These are phyloP conservation scores for Termitomyces sp. DNA, from an alignment of 768 basidiomycete species.

Conservation along the genomic window DNA sequence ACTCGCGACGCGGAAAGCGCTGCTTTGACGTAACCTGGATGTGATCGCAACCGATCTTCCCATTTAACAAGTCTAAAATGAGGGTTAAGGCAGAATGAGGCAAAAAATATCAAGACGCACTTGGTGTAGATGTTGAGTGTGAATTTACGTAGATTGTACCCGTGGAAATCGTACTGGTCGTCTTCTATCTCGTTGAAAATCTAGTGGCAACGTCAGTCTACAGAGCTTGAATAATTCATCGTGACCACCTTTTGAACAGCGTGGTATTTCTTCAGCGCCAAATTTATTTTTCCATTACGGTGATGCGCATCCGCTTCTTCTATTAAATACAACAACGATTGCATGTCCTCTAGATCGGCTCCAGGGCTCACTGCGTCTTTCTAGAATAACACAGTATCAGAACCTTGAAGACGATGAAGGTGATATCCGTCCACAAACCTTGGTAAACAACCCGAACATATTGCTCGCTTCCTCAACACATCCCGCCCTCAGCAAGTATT, in stretches of 20 bases:
- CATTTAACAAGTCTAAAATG: conserved; percentile 62
- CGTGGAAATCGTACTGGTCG: conserved; percentile 97
- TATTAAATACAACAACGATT: conserved; percentile 79
- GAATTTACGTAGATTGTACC: conserved; percentile 86
- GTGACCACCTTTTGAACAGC: conserved; percentile 64
- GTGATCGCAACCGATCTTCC: conserved; percentile 75
- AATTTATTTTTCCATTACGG: conserved; percentile 56
- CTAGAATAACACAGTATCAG: conserved; percentile 30
- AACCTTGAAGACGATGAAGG: background rate
- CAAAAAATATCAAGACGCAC: conserved; percentile 38
- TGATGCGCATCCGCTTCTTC: conserved; percentile 77
- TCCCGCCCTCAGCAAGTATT: conserved; percentile 84
- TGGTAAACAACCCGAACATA: conserved; percentile 85
- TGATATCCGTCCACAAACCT: conserved; percentile 40
- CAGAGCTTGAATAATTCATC: background rate
- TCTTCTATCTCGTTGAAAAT: conserved; percentile 85
- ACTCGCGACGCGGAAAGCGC: conserved; percentile 71
- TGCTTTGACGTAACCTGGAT: conserved; percentile 70
- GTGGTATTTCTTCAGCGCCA: conserved; percentile 84
- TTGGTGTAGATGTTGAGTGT: conserved; percentile 81
- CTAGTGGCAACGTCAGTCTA: conserved; percentile 27
- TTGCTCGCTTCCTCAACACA: conserved; percentile 69
- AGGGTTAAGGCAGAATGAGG: background rate
- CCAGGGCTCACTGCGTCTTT: conserved; percentile 78
- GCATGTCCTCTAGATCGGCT: conserved; percentile 91